phyloP scores from a whole-genome alignment of 441 rosid species.

The Populus trichocarpa region DNA sequence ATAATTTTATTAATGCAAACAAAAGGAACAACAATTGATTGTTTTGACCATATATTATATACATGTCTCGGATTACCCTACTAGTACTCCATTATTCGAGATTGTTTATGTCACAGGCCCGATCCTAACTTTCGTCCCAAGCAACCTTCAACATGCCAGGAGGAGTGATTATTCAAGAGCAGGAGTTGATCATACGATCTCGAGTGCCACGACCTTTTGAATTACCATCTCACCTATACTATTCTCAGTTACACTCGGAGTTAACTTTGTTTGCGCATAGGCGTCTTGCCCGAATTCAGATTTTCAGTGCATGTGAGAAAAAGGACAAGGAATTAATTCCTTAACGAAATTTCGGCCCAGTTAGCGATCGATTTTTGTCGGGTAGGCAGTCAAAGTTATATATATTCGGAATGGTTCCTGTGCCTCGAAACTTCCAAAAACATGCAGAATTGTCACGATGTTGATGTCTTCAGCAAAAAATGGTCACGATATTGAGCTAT shows the following conservation, averaged over 20 bases:
- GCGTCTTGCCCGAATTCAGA: background rate
- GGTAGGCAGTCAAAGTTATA: too few species aligned
- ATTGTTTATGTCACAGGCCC: background rate
- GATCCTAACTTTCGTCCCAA: background rate
- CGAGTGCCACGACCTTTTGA: too few species aligned
- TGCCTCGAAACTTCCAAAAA: background rate
- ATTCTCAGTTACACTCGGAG: too few species aligned
- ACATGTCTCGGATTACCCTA: background rate
- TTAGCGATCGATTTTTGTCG: too few species aligned
- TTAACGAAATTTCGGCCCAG: background rate
- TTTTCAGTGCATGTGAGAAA: too few species aligned
- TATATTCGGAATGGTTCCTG: background rate
- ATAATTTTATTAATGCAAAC: background rate
- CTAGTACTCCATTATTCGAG: background rate
- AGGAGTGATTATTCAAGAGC: background rate
- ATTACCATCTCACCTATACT: too few species aligned
- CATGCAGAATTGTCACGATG: background rate
- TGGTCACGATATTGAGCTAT: too few species aligned
- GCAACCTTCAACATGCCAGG: background rate
- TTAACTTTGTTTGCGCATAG: too few species aligned
- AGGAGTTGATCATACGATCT: too few species aligned
- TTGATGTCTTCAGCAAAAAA: too few species aligned
- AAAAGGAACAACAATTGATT: background rate
- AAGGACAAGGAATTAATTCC: background rate
- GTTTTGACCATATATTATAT: background rate